Base-by-base conservation (phyloP, 495 filamentous ascomycete genomes). In the Xylaria intraflava region DNA sequence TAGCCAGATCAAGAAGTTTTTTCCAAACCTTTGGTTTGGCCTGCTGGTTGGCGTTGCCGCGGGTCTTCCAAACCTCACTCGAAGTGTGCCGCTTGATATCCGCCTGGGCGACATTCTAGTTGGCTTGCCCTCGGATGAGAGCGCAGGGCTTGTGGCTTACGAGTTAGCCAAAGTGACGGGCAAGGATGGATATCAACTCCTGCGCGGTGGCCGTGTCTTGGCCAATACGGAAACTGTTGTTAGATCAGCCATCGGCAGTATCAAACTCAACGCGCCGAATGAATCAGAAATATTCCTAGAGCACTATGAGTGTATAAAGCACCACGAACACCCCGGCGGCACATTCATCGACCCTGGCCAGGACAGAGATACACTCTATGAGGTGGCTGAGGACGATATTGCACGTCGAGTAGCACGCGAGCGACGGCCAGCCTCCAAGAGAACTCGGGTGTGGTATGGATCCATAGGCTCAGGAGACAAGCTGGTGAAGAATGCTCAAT, bases 41-140 rank as follows among this genome's bases (percentile, higher is more conserved):
- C 56, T 73, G 9, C 47, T 73, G 49, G 69, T 69, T 17, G 70
- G 69, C 17, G 60, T 71, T 17, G 67, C 66, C 1, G 60, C 65
- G 36, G 64, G 59, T 26, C 56, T 67, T 29, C 40, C 49, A 22
- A 50, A 31, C 17, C 19, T 23, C 17, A 45, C 11, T 58, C 17
- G 45, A 42, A 16, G 55, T 67, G 8, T 51, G 22, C 62, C 62
- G 3, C 61, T 57, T 24, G 71, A 73, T 58, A 74, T 73, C 27
- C 68, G 70, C 30, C 64, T 72, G 16, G 71, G 71, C 14, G 69
- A 72, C 60, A 57, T 76, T 16, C 50, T 74, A 19, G 68, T 73
- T 7, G 61, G 51, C 39, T 43, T 65, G 1, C 57, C 60, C 2
- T 36, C 51, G 12, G 48, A 49, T 1, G 55, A 57, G 11, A 54